Conservation (phyloP, 2,329 filamentous ascomycete genomes). For the Teratosphaeria nubilosa region DNA sequence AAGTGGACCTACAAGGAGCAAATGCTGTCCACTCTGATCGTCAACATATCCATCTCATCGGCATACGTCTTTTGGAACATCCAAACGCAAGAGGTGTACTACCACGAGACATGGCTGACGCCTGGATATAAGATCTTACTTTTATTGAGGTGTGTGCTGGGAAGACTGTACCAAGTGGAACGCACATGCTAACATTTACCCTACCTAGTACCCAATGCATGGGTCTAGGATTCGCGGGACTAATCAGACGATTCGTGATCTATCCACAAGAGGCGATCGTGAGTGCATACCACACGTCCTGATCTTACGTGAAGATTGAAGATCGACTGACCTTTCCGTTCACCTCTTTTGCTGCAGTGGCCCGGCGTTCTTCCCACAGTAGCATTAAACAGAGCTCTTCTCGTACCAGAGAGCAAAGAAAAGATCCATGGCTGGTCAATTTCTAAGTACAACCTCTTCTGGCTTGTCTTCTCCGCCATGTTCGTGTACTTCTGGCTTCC, state of each 20-base stretch:
- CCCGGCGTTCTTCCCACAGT: constrained; percentile 64
- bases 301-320: no score
- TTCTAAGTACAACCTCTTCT: constrained; percentile 75
- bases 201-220: constrained; percentile 51
- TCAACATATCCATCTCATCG: not conserved
- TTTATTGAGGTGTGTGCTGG: not conserved
- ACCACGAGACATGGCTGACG: constrained; percentile 2
- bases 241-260: constrained; percentile 70
- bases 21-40: constrained; percentile 1
- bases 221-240: constrained; percentile 74
- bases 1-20: constrained; percentile 3
- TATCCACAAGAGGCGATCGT: constrained; percentile 16
- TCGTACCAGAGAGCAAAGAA: not conserved
- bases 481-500: constrained; percentile 75
- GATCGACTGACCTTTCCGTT: no score
- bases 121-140: constrained; percentile 5
- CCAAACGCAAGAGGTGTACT: constrained; percentile 4
- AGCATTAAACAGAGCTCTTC: constrained; percentile 73
- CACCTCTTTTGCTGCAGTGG: no score
- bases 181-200: not conserved
- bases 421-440: constrained; percentile 49
- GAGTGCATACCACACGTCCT: not conserved
- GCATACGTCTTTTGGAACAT: constrained; percentile 5
- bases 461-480: constrained; percentile 57
- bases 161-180: no score